Evolutionary conservation across 129 eudicot genomes (phyloP), one percentile per base, ranked within the genome.

Genomic region (Logfia minima): DNA sequence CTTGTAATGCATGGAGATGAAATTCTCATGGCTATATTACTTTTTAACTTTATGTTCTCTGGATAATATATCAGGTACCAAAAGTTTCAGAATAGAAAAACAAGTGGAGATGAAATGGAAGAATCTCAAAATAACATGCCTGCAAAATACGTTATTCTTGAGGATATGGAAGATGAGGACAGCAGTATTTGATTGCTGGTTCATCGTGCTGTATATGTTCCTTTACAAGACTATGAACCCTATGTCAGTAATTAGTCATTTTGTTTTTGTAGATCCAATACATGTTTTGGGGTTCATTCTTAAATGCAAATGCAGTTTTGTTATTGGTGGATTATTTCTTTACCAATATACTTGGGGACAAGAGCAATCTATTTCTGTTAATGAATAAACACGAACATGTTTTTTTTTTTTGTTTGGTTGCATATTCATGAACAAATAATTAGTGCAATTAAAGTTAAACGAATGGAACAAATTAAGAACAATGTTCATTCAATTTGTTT

Each of bases 91-190:
- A 85, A 80, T 70, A 88, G 90, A 41, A 77, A 79, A 48, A 67
- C 71, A 79, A 75, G 55, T 70, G 89, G 73, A 71, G 84, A 67
- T 73, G 75, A 66, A 28, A 28, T 48, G 60, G 64, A 72, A 58
- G 75, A 61, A 55, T 45, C 71, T 37, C 62, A 22, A 45, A 78
- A 31, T 14, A 82, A 63, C 63, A 60, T 72, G 56, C 78, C 92
- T 77, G 83, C 92, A 70, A 92, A 84, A 71, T 92, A 92, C 71
- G 96, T 87, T 80, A 92, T 92, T 75, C 97, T 92, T 26, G 97
- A 92, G 51, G 96, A 92, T 77, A 83, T 79, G 88, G 96, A 89
- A 63, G 84, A 82, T 23, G 81, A 65, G 64, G 84, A 45, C 75
- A 26, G 3, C 62, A 68, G 24, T 23, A 79, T 77, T 74, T 83